Evolutionary conservation across 345 rosid species (phyloP).

Genomic region (Eutrema japonicum): DNA sequence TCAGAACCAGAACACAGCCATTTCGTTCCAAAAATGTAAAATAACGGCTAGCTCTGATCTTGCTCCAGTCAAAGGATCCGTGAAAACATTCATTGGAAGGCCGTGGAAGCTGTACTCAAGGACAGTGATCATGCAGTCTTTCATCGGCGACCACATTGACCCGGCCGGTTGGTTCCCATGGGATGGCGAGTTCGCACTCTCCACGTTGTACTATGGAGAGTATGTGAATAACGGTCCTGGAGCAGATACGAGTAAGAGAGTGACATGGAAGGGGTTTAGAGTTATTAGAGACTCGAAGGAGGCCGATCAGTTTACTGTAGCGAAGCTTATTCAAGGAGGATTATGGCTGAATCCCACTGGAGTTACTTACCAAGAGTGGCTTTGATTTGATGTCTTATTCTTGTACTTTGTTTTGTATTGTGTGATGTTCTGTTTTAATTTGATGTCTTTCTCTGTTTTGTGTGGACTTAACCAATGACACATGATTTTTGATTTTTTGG

Average conservation of each 20-base stretch:
- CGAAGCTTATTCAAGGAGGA: conserved; percentile 72
- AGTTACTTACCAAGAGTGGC: conserved; percentile 63
- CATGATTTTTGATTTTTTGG: too few species aligned
- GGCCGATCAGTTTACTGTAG: conserved; percentile 74
- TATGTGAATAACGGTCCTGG: conserved; percentile 77
- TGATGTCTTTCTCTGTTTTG: conserved; percentile 10
- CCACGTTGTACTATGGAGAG: conserved; percentile 78
- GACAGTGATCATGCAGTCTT: conserved; percentile 67
- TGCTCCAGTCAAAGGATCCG: conserved; percentile 48
- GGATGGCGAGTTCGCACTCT: conserved; percentile 66
- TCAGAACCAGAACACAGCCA: conserved; percentile 75
- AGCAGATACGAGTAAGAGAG: conserved; percentile 62
- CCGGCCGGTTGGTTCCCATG: conserved; percentile 83
- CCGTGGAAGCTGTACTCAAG: conserved; percentile 84
- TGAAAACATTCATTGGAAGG: conserved; percentile 73
- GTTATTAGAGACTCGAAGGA: conserved; percentile 58
- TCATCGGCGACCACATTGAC: conserved; percentile 64
- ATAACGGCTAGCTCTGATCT: conserved; percentile 62
- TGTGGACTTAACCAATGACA: background rate
- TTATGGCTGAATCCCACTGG: conserved; percentile 77
- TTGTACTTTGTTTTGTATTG: conserved; percentile 2
- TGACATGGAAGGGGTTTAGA: conserved; percentile 67
- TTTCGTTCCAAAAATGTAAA: conserved; percentile 72
- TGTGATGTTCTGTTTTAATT: conserved; percentile 24
- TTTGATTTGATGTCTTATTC: conserved; percentile 36